Percentiles rank a stretch among this genome's conserved stretches.
Evolutionary conservation across 176 grass and related monocot species (phyloP).

Genomic region (Urochloa ruziziensis): DNA sequence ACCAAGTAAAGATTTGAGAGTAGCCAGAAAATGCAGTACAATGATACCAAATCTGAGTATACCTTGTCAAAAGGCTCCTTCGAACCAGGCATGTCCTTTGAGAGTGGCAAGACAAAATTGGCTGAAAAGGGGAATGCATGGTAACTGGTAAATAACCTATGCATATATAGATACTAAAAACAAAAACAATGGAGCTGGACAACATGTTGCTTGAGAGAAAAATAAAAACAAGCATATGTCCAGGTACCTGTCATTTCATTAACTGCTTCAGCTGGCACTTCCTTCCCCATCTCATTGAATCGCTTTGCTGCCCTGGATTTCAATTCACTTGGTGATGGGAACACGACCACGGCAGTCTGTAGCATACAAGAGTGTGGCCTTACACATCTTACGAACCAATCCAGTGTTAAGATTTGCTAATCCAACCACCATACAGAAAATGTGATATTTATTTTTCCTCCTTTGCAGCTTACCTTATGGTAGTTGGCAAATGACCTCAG

Average conservation of each 20-base stretch:
- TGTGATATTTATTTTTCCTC: not conserved
- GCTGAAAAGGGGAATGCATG: slow-evolving; percentile 39
- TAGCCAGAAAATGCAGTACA: not conserved
- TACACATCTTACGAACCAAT: not conserved
- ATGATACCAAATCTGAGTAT: not conserved
- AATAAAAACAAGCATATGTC: not conserved
- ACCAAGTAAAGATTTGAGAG: not conserved
- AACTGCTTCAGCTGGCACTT: slow-evolving; percentile 61
- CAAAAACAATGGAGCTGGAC: not conserved
- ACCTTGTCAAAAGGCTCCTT: slow-evolving; percentile 71
- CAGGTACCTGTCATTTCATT: slow-evolving; percentile 65
- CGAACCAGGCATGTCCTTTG: slow-evolving; percentile 51
- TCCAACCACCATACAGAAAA: not conserved
- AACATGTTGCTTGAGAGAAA: not conserved
- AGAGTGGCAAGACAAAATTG: slow-evolving; percentile 60
- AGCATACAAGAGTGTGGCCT: not conserved
- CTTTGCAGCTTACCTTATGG: slow-evolving; percentile 41
- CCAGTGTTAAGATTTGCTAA: slow-evolving; percentile 7
- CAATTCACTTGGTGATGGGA: slow-evolving; percentile 53
- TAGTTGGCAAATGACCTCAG: slow-evolving; percentile 58
- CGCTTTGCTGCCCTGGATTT: slow-evolving; percentile 35
- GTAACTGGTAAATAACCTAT: not conserved
- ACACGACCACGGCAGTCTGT: slow-evolving; percentile 61
- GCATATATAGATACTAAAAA: slow-evolving; percentile 2
- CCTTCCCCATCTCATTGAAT: slow-evolving; percentile 68